Conservation (phyloP, 345 rosid genomes). For the Acer yangbiense region DNA sequence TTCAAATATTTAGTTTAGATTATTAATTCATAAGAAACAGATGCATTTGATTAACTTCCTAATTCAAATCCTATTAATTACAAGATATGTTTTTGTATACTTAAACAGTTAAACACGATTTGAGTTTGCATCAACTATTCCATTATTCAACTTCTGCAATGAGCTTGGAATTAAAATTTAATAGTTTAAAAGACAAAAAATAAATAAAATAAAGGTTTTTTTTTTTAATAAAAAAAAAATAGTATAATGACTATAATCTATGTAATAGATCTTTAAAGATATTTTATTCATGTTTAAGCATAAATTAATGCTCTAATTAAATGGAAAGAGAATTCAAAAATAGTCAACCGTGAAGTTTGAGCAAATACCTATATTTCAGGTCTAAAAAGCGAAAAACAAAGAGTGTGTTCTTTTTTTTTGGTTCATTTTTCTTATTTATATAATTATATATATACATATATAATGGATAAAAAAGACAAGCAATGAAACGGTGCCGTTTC, state of each 20-base stretch:
- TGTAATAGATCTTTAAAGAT: not conserved
- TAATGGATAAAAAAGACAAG: not conserved
- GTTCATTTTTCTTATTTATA: not conserved
- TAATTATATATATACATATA: not conserved
- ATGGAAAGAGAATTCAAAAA: too few species aligned
- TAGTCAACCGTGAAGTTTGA: too few species aligned
- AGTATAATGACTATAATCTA: too few species aligned
- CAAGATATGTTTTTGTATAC: not conserved
- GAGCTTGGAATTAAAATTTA: not conserved
- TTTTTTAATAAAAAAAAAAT: too few species aligned
- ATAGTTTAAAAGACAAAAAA: too few species aligned
- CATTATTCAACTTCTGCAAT: not conserved
- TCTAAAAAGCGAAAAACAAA: too few species aligned
- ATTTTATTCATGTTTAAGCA: not conserved
- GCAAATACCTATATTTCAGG: not conserved
- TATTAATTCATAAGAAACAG: not conserved
- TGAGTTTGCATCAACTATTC: not conserved
- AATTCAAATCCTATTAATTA: not conserved
- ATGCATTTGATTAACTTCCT: not conserved
- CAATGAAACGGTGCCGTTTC: conserved; percentile 31
- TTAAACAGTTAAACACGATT: not conserved
- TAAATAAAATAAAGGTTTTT: too few species aligned
- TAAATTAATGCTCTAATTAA: not conserved
- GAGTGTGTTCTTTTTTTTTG: not conserved
- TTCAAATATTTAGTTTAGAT: not conserved